phyloP scores from a whole-genome alignment of 23 red algal species.

The Gracilaria domingensis region DNA sequence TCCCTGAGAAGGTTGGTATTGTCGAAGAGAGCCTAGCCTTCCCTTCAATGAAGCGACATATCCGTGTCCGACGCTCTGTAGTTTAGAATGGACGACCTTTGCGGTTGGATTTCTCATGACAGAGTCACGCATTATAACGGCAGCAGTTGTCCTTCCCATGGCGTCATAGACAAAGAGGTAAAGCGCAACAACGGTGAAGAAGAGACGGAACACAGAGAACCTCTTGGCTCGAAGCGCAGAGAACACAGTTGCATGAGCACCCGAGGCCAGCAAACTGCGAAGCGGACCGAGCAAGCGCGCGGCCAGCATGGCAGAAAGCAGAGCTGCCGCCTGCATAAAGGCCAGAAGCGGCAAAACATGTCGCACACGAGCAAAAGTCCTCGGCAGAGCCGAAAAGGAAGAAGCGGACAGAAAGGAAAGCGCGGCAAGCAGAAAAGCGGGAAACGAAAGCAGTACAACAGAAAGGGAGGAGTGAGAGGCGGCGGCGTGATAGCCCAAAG shows the following conservation, averaged over 20 bases:
- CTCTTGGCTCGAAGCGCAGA: constrained; percentile 9
- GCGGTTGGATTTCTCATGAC: constrained; percentile 33
- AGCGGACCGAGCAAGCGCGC: constrained; percentile 29
- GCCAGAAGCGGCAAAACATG: constrained; percentile 5
- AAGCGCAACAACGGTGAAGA: constrained; percentile 1
- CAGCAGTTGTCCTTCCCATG: constrained; percentile 26
- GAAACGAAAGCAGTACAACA: constrained; percentile 20
- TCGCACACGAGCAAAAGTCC: constrained; percentile 15
- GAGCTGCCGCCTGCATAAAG: background rate
- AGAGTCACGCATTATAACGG: constrained; percentile 20
- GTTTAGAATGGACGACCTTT: constrained; percentile 12
- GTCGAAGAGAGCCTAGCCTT: background rate
- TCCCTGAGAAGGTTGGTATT: background rate
- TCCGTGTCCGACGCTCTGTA: constrained; percentile 6
- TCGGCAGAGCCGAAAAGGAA: background rate
- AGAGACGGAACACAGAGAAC: constrained; percentile 14
- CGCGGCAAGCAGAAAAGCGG: constrained; percentile 22
- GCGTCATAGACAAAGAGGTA: constrained; percentile 28
- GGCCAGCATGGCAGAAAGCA: constrained; percentile 11
- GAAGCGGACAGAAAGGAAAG: background rate
- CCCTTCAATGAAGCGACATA: constrained; percentile 16
- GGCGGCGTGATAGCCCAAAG: constrained; percentile 15
- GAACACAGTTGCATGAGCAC: constrained; percentile 8
- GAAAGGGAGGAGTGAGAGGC: background rate
- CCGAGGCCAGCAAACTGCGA: constrained; percentile 16